Conservation (phyloP, 148 eudicot species). For the Limonium bicolor region DNA sequence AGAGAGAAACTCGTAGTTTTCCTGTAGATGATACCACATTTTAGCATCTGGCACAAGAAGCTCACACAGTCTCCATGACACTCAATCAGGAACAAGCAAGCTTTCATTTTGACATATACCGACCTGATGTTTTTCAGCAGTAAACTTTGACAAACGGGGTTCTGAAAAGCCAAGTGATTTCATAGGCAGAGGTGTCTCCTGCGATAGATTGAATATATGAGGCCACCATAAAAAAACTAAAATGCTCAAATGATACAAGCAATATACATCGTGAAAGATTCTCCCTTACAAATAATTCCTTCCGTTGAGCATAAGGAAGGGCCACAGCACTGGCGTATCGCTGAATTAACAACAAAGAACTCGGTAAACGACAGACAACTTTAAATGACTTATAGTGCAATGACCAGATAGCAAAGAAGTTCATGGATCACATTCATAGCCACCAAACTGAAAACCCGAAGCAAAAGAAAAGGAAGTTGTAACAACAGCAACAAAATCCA, state of each 20-base stretch:
- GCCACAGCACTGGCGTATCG: conserved; percentile 42
- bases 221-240: background rate
- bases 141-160: conserved; percentile 61
- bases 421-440: no score
- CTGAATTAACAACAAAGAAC: conserved; percentile 29
- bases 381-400: no score
- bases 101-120: background rate
- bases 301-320: conserved; percentile 49
- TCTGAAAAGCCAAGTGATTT: conserved; percentile 56
- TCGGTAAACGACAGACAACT: no score
- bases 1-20: conserved; percentile 65
- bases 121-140: conserved; percentile 79
- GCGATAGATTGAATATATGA: conserved; percentile 7
- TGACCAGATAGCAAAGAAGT: no score
- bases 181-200: conserved; percentile 91
- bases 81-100: background rate
- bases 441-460: no score
- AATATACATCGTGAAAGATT: background rate
- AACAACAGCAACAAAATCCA: no score
- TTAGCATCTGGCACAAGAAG: no score
- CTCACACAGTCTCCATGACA: no score
- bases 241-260: background rate
- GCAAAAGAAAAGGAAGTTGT: no score
- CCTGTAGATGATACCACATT: no score
- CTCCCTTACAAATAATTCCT: conserved; percentile 50